Percentiles rank a stretch among this genome's conserved stretches.
These are phyloP conservation scores for Syzygium grande DNA, from an alignment of 345 rosid genomes.

Conservation along the genomic window DNA sequence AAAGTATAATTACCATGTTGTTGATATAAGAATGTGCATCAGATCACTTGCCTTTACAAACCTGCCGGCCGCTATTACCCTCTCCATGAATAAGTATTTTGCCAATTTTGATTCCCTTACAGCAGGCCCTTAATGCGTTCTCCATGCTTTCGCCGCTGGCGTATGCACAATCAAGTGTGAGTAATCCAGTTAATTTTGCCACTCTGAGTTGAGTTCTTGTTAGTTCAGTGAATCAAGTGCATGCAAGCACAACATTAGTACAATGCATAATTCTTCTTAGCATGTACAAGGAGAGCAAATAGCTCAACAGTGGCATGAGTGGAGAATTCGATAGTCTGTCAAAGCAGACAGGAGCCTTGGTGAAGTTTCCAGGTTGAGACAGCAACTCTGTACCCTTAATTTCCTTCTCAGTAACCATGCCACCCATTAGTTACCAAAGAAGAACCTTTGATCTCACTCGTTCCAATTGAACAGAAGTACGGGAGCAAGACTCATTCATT, in stretches of 20 bases:
- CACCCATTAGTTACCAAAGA: neutral
- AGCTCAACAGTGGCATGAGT: neutral
- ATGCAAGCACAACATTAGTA: neutral
- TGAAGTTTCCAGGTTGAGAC: neutral
- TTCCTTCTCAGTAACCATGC: neutral
- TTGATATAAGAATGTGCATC: neutral
- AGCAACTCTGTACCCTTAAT: neutral
- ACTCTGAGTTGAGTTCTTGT: neutral
- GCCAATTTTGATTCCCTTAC: conserved; percentile 88
- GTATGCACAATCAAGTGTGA: neutral
- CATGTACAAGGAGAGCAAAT: neutral
- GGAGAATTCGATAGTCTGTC: neutral
- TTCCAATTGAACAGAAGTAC: neutral
- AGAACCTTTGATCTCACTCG: neutral
- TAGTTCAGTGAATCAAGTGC: neutral
- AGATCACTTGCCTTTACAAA: conserved; percentile 5
- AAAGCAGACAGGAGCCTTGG: neutral
- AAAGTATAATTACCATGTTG: neutral
- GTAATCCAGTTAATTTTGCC: neutral
- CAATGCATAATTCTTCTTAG: neutral
- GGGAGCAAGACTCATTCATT: neutral
- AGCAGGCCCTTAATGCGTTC: conserved; percentile 88
- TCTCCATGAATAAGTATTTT: conserved; percentile 82
- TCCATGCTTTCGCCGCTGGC: conserved; percentile 96
- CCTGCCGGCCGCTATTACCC: conserved; percentile 71